A percentile compares a stretch with the other conserved stretches of the same genome.
Conservation (phyloP, 192 early-diverging fungal species). For the Backusella morwellensis region DNA sequence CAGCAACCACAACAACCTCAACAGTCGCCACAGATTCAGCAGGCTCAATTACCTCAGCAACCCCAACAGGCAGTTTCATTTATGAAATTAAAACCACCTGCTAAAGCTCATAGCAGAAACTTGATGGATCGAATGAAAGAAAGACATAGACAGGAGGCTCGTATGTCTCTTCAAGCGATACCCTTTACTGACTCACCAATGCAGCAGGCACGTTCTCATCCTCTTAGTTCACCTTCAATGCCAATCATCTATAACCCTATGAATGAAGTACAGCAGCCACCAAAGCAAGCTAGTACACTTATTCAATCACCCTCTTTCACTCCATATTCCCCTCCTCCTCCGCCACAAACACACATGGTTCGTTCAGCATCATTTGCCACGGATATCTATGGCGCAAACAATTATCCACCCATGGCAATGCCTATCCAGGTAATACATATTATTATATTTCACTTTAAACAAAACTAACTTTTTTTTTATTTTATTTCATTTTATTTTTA, state of each 20-base stretch:
- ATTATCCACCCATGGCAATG: not conserved
- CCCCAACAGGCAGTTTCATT: not conserved
- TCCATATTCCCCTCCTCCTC: not conserved
- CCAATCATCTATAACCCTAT: conserved; percentile 15
- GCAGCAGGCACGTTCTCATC: not conserved
- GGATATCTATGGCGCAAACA: not conserved
- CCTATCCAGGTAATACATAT: not conserved
- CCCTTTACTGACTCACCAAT: not conserved
- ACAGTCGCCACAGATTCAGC: not conserved
- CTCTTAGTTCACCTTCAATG: conserved; percentile 20
- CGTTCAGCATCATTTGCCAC: conserved; percentile 4
- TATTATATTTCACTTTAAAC: not conserved
- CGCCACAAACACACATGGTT: not conserved
- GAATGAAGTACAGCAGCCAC: not conserved
- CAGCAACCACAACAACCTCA: not conserved
- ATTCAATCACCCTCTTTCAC: conserved; percentile 13
- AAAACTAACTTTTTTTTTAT: not conserved
- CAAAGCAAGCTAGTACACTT: not conserved
- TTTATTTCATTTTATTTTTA: not conserved
- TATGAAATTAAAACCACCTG: not conserved
- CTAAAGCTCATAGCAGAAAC: not conserved
- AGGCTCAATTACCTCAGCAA: not conserved
- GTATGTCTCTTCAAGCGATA: not conserved
- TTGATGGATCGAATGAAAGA: conserved; percentile 23
- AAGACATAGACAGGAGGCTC: conserved; percentile 20